phyloP scores from a whole-genome alignment of 345 rosid species.

The Euphorbia peplus region DNA sequence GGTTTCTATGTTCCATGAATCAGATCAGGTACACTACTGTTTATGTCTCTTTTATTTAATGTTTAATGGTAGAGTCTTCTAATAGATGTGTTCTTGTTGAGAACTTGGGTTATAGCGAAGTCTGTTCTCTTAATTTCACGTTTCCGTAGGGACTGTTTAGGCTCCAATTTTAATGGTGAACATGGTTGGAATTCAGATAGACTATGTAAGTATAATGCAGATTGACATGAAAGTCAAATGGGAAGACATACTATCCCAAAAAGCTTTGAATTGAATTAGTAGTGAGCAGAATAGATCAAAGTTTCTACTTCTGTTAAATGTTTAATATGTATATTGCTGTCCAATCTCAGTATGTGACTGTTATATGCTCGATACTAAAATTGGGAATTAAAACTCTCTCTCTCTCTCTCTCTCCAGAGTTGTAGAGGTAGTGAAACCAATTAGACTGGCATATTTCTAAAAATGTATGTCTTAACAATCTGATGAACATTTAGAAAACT shows the following conservation, averaged over 20 bases:
- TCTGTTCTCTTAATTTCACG: not conserved
- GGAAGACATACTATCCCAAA: not conserved
- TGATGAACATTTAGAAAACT: not conserved
- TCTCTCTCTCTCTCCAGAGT: not conserved
- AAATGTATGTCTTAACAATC: not conserved
- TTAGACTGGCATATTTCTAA: not conserved
- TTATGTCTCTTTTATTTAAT: conserved; percentile 8
- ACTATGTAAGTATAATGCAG: not conserved
- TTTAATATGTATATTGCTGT: not conserved
- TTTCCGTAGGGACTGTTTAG: not conserved
- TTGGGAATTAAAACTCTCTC: too few species aligned
- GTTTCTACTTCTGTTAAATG: not conserved
- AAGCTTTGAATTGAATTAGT: not conserved
- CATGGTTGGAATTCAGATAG: not conserved
- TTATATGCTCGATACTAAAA: not conserved
- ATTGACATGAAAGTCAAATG: not conserved
- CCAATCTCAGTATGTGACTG: not conserved
- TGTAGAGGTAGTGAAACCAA: not conserved
- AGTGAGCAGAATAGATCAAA: not conserved
- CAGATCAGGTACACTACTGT: conserved; percentile 54
- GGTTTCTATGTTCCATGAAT: conserved; percentile 57
- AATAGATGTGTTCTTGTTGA: conserved; percentile 13
- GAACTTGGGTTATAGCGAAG: conserved; percentile 12
- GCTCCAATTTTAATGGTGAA: not conserved
- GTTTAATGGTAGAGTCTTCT: not conserved